These are phyloP conservation scores for Xylariales sp. DNA, from an alignment of 2,329 filamentous ascomycete species.

Conservation along the genomic window DNA sequence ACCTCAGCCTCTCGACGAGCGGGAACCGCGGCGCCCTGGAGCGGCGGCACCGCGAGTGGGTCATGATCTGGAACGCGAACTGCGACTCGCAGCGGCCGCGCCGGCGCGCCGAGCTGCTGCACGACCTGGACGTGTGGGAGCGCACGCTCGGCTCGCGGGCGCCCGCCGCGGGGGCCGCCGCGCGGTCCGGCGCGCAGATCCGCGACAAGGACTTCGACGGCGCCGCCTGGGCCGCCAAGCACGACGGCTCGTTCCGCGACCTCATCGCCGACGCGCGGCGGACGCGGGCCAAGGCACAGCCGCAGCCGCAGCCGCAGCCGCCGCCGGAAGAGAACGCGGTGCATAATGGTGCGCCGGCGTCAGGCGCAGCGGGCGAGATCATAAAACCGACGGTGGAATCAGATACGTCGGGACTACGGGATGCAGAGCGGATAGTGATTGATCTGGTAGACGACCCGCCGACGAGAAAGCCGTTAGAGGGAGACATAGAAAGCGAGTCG, in stretches of 20 bases:
- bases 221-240: constrained; percentile 76
- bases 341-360: not conserved
- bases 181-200: constrained; percentile 62
- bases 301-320: constrained; percentile 41
- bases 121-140: constrained; percentile 89
- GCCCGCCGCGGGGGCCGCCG: constrained; percentile 53
- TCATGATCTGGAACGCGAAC: constrained; percentile 96
- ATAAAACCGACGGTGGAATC: constrained; percentile 12
- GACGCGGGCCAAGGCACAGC: constrained; percentile 58
- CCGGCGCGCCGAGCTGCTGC: constrained; percentile 75
- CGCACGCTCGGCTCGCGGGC: constrained; percentile 77
- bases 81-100: constrained; percentile 84
- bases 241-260: constrained; percentile 80
- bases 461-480: not conserved
- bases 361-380: constrained; percentile 32
- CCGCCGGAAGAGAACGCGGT: constrained; percentile 42
- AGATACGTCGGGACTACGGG: constrained; percentile 25
- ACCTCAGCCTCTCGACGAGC: constrained; percentile 79
- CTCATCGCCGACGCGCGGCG: constrained; percentile 80
- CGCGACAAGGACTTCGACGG: constrained; percentile 92
- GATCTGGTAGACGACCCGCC: constrained; percentile 1
- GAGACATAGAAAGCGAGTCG: constrained; percentile 9
- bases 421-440: not conserved
- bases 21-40: constrained; percentile 79
- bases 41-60: constrained; percentile 88